Base-by-base conservation (phyloP, 2,329 filamentous ascomycete species). In the Gnomoniopsis sp. region DNA sequence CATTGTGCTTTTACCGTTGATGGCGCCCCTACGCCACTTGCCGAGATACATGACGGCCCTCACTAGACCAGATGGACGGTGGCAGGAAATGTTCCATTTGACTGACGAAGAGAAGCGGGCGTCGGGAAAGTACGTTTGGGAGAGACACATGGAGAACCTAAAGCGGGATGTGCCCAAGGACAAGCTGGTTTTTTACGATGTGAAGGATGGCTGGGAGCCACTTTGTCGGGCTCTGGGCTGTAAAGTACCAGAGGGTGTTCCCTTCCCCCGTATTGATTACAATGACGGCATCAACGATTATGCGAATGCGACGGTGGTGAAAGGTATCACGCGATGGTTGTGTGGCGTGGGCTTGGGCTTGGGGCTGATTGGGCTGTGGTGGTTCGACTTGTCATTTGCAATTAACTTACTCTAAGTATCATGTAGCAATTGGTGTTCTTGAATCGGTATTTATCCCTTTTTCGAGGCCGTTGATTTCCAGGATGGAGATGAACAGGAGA, bases 181-280 rank as follows among this genome's bases (percentile, higher is more conserved):
- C 3, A 62, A 66, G 22, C 61, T 74, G n/a, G 65, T 77, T 3
- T 73, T 75, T 49, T 75, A 68, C 68, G 65, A 68, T 8, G 65
- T 72, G 0, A 65, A 70, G 41, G 71, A 77, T 22, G 74, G 74
- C 6, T 77, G 75, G 74, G 70, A 65, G 53, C 74, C 74, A 11
- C 69, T 77, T 6, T 77, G 75, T 62, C 55, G 65, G 44, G 77
- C 77, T 41, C 58, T 77, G 3, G 69, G 66, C 7, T 70, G 71
- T 55, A 66, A 67, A 0, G 63, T 75, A 0, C 74, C 74, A 0
- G 59, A 68, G 49, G 50, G 36, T 12, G 55, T 63, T 33, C 58
- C 65, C 30, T 75, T 75, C 52, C 73, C 73, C 3, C 68, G 70
- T 33, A 67, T 68, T 6, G 74, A 75, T 43, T 69, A 63, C n/a